Percentiles rank a stretch among this genome's conserved stretches.
phyloP scores from a whole-genome alignment of 352 stramenopile genomes.

The Pythium aphanidermatum region DNA sequence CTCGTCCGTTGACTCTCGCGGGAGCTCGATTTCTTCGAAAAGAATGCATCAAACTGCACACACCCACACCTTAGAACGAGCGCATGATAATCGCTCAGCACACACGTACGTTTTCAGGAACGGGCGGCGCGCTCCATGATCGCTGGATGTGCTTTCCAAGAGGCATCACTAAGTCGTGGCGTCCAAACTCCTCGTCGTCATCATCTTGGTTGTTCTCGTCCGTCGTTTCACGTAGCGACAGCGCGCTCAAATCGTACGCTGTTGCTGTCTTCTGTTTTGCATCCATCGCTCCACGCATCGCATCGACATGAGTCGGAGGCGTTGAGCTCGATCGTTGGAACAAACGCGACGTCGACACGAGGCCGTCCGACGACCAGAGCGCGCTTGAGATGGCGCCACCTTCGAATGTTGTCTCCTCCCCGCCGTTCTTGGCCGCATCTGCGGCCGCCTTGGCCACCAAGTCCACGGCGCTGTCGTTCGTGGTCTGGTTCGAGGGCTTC shows the following conservation, averaged over 20 bases:
- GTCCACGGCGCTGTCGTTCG: conserved; percentile 11
- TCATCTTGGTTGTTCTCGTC: conserved; percentile 28
- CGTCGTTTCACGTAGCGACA: conserved; percentile 9
- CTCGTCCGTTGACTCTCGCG: no score
- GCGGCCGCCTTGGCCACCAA: conserved; percentile 1
- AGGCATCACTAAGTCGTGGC: conserved; percentile 14
- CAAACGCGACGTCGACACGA: conserved; percentile 42
- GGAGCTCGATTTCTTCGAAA: neutral
- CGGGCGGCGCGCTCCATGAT: conserved; percentile 39
- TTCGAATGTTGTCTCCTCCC: neutral
- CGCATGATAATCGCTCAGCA: neutral
- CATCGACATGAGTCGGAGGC: conserved; percentile 18
- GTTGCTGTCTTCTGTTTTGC: conserved; percentile 2
- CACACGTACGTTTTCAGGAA: conserved; percentile 29
- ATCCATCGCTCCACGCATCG: neutral
- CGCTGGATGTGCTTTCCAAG: conserved; percentile 30
- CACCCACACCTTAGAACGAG: neutral
- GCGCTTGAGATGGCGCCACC: conserved; percentile 21
- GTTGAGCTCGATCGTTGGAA: conserved; percentile 39
- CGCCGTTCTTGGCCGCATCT: conserved; percentile 2
- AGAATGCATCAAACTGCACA: conserved; percentile 11
- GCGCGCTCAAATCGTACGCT: conserved; percentile 4
- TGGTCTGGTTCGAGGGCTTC: conserved; percentile 21
- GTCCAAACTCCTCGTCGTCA: conserved; percentile 7
- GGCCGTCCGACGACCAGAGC: conserved; percentile 59